Conservation (phyloP, 2,329 filamentous ascomycete species). For the Orbilia javanica region DNA sequence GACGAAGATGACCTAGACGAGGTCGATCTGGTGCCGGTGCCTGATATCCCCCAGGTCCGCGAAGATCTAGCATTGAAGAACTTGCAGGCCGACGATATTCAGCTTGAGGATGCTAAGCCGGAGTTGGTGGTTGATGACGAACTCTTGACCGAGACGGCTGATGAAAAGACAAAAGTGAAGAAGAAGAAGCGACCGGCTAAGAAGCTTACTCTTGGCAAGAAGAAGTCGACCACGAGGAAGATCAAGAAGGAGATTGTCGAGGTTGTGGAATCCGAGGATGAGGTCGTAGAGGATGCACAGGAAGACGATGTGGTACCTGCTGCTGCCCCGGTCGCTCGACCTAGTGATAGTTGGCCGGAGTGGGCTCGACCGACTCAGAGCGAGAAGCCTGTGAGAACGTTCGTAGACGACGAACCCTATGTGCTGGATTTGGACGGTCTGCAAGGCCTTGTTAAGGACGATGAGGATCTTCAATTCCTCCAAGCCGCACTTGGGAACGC, state of each 20-base stretch:
- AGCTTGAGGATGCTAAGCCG: slow-evolving; percentile 55
- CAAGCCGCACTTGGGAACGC: slow-evolving; percentile 69
- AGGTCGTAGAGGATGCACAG: slow-evolving; percentile 59
- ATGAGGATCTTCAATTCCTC: slow-evolving; percentile 74
- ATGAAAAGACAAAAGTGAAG: slow-evolving; percentile 60
- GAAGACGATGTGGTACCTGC: slow-evolving; percentile 63
- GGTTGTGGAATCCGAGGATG: slow-evolving; percentile 67
- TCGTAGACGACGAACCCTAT: slow-evolving; percentile 75
- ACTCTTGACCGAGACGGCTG: slow-evolving; percentile 58
- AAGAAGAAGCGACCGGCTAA: slow-evolving; percentile 65
- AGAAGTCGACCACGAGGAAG: slow-evolving; percentile 66
- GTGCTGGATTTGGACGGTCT: slow-evolving; percentile 79
- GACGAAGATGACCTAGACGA: slow-evolving; percentile 63
- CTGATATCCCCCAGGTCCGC: slow-evolving; percentile 41
- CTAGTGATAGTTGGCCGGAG: slow-evolving; percentile 36
- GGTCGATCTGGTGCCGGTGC: slow-evolving; percentile 58
- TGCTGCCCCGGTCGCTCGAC: slow-evolving; percentile 65
- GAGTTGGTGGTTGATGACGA: slow-evolving; percentile 69
- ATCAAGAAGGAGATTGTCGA: slow-evolving; percentile 35
- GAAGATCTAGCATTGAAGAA: slow-evolving; percentile 52
- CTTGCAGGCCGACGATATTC: slow-evolving; percentile 28
- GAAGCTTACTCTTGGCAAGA: slow-evolving; percentile 69
- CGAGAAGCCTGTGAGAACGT: slow-evolving; percentile 73
- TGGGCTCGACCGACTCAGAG: slow-evolving; percentile 69
- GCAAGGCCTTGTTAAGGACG: slow-evolving; percentile 77